phyloP scores from a whole-genome alignment of 495 filamentous ascomycete species.

The Bathelium albidoporum region DNA sequence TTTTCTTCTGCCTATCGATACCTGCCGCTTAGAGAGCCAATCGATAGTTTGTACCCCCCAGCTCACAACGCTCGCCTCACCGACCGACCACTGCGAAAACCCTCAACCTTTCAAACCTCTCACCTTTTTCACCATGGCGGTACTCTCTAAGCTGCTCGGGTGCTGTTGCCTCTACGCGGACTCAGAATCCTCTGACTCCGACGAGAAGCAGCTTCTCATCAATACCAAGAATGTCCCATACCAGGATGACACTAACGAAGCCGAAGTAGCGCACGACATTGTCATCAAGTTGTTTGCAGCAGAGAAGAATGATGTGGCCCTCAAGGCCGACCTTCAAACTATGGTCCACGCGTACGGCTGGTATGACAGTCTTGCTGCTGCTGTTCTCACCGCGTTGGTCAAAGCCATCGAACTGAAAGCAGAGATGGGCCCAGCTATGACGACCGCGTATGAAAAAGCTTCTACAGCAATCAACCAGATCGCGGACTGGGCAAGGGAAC shows the following conservation, averaged over 20 bases:
- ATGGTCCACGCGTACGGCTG: slow-evolving; percentile 5
- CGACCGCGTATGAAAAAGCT: slow-evolving; percentile 7
- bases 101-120: background rate
- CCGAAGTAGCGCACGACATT: slow-evolving; percentile 6
- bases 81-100: background rate
- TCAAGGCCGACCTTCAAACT: slow-evolving; percentile 7
- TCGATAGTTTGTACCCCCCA: too few relatives aligned
- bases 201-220: background rate
- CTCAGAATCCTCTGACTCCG: background rate
- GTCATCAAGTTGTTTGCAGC: slow-evolving; percentile 8
- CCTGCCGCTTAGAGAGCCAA: too few relatives aligned
- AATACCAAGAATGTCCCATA: slow-evolving; percentile 5
- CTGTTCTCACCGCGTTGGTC: slow-evolving; percentile 3
- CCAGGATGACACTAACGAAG: slow-evolving; percentile 3
- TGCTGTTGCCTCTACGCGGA: background rate
- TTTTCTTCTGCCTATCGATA: too few relatives aligned
- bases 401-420: slow-evolving; percentile 5
- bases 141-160: slow-evolving; percentile 1
- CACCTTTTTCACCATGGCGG: background rate
- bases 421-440: slow-evolving; percentile 7
- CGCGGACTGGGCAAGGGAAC: slow-evolving; percentile 6
- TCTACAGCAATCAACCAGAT: slow-evolving; percentile 2
- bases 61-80: background rate
- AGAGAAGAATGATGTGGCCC: slow-evolving; percentile 7
- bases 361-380: slow-evolving; percentile 9